Base-by-base conservation (phyloP, 805 yeast species). In the Wickerhamiella lipophila region DNA sequence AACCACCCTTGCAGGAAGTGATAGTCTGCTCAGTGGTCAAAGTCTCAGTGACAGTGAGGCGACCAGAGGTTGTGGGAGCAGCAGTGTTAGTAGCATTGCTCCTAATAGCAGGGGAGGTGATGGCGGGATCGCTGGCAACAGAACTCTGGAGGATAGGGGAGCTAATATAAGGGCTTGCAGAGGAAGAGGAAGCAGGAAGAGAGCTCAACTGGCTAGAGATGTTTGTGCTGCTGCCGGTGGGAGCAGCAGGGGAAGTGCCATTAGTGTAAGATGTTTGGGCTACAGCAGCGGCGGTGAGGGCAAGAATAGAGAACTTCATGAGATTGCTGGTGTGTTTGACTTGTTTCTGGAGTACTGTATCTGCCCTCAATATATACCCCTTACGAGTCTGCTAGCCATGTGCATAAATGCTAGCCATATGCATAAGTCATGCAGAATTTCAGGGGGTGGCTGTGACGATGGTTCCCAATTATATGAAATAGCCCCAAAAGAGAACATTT, bases 21-120 rank as follows among this genome's bases (percentile, higher is more conserved):
- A 72, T 62, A 63, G 77, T 72, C 54, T 64, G 73, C 59, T 68
- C 60, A 53, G 70, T 65, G 54, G 71, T 64, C 16, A 16, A 13
- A 12, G 48, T 45, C 19, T 30, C 32, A 19, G 48, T 45, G 15
- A 27, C 18, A n/a, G 42, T 45, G 13, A 9, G 13, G 19, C 32
- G 26, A 5, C 26, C 34, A 16, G 34, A 16, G 11, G 34, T 12
- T 9, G 40, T 34, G 22, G 27, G 13, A 9, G 40, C 34, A 15
- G 19, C 19, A 8, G 30, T 21, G 9, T 40, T 44, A 8, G 32
- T 22, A 36, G 41, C 21, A 12, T 21, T 36, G 41, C 13, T 32
- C 18, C 6, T 6, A 15, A 32, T 4, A 4, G 19, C 38, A 32
- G 38, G 18, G 19, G 38, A 29, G 32, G n/a, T 6, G 32, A 29